phyloP scores from a whole-genome alignment of 805 yeast genomes.

The Barnettozyma wickerhamii region DNA sequence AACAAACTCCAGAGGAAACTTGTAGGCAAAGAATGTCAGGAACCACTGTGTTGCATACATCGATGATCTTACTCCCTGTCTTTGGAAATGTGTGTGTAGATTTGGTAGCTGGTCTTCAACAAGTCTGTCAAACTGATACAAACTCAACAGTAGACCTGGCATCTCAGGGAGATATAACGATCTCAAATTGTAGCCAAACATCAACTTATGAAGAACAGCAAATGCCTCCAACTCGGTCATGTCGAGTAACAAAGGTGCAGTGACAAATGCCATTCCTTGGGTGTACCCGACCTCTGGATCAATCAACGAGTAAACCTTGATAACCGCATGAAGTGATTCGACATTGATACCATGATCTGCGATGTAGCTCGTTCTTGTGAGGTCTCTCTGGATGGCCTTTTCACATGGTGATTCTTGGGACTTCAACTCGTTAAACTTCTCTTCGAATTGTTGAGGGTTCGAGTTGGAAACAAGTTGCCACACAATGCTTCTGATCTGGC shows the following conservation, averaged over 20 bases:
- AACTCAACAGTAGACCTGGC: slow-evolving; percentile 84
- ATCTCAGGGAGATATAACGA: slow-evolving; percentile 79
- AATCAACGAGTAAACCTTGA: slow-evolving; percentile 78
- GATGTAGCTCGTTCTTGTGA: slow-evolving; percentile 81
- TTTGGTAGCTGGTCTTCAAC: slow-evolving; percentile 73
- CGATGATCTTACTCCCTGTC: slow-evolving; percentile 85
- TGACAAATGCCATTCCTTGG: slow-evolving; percentile 95
- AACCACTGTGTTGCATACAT: slow-evolving; percentile 99
- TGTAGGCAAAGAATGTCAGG: slow-evolving; percentile 89
- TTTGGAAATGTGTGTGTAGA: slow-evolving; percentile 67
- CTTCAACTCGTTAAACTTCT: slow-evolving; percentile 32
- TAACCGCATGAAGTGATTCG: slow-evolving; percentile 64
- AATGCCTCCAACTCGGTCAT: slow-evolving; percentile 84
- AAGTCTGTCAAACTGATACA: slow-evolving; percentile 88
- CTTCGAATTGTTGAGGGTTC: slow-evolving; percentile 46
- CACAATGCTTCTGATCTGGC: slow-evolving; percentile 78
- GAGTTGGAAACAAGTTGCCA: slow-evolving; percentile 90
- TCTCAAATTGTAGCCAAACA: slow-evolving; percentile 82
- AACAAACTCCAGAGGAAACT: slow-evolving; percentile 87
- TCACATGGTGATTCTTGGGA: slow-evolving; percentile 64
- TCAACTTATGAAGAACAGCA: slow-evolving; percentile 70
- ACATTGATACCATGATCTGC: slow-evolving; percentile 48
- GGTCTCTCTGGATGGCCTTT: slow-evolving; percentile 73
- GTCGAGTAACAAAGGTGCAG: slow-evolving; percentile 79
- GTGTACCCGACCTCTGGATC: slow-evolving; percentile 97